Base-by-base conservation (phyloP, 805 yeast genomes). In the Candida berthetii region DNA sequence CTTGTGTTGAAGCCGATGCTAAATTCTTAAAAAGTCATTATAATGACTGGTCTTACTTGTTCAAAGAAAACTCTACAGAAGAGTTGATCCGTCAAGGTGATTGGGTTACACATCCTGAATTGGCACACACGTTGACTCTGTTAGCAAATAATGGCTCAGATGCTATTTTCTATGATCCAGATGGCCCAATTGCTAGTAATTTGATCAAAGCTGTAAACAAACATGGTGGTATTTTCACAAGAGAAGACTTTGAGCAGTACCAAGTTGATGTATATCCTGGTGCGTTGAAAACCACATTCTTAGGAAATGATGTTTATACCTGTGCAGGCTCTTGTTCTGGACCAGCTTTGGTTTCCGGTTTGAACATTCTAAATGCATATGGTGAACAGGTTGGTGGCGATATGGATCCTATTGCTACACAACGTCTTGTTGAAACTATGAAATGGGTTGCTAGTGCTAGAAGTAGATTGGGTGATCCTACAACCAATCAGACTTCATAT, bases 371-470 rank as follows among this genome's bases (percentile, higher is more conserved):
- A 64, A 72, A 78, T 46, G 53, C 62, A 14, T 70, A 70, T 48
- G 65, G 66, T 3, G 60, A 60, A 24, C 55, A 59, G 15, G 55
- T 54, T 7, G 74, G 73, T 4, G 65, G 64, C 14, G 85, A 80
- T 47, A 68, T 72, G 53, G 55, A 57, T 20, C 68, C 71, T 8
- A 44, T 73, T 11, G 70, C 75, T 13, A 66, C 80, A 3, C 97
- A 86, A 53, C 69, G 85, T 42, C 56, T 88, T 7, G 66, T 88
- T 10, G 99, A 91, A 62, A 66, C 85, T 3, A 87, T 91, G 95
- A 91, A 91, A 61, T 91, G 96, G 96, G 74, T 88, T 76, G 86
- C 90, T 0, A 74, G 91, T 11, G 91, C 83, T 0, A 71, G 97
- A 47, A 78, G 90, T n/a, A 75, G 87, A 50, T 69, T 91, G 20